Evolutionary conservation across 169 alveolate genomes (phyloP), one percentile per base, ranked within the genome.

Genomic region (Eimeria zaria): DNA sequence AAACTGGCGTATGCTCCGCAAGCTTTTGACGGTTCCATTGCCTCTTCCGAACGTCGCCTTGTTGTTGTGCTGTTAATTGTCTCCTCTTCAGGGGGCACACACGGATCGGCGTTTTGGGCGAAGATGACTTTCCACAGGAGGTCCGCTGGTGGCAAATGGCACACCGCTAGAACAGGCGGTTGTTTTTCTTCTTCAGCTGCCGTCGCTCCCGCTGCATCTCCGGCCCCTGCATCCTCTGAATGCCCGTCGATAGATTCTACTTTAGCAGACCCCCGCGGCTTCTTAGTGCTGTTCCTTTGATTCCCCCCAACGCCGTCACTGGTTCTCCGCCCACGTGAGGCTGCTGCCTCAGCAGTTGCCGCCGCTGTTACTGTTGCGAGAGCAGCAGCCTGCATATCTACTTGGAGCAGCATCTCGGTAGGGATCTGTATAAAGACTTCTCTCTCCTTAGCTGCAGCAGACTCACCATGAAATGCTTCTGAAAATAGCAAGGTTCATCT

Each of bases 261-360:
- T 44, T 87, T 87, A 39, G 93, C n/a, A 33, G 78, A 5, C 48
- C 93, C 48, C 48, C 93, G 78, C 20, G 67, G 64, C 27, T 62
- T 87, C 60, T 87, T 87, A 36, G 44, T 62, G 53, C 60, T 64
- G 44, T 62, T 87, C 22, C 93, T 58, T 36, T 87, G 93, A 14
- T 16, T 55, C 30, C 78, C 93, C 64, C 83, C 81, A 27, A 36
- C 81, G 62, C 46, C 93, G 44, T 87, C 93, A 33, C 93, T 87
- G 62, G 83, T 87, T 87, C 80, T 58, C 1, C 93, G 93, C 67
- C 55, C 93, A 48, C 93, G 91, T 53, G 91, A 22, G 18, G 93
- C 55, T 0, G 93, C 55, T 0, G 53, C 33, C 83, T 87, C 93
- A 20, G 80, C 71, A 24, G 93, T 7, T 62, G 48, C 39, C 11